phyloP scores from a whole-genome alignment of 176 grass and related monocot genomes.

The Phyllostachys edulis region DNA sequence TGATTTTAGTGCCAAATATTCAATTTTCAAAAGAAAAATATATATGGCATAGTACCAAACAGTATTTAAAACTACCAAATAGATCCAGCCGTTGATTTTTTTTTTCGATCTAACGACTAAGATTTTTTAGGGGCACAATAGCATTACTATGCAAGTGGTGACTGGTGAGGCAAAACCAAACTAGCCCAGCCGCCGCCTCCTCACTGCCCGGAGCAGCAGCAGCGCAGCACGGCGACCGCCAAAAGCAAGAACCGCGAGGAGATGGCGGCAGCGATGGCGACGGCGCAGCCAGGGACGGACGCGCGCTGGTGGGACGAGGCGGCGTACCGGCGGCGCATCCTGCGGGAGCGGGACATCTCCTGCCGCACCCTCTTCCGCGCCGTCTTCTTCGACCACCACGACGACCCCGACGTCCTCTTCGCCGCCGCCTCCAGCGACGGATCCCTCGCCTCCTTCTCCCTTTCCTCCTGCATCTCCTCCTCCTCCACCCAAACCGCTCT shows the following conservation, averaged over 20 bases:
- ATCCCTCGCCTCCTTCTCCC: constrained; percentile 64
- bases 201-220: background rate
- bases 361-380: constrained; percentile 77
- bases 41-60: background rate
- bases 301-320: constrained; percentile 50
- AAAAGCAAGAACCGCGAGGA: background rate
- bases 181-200: background rate
- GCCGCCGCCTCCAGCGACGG: constrained; percentile 75
- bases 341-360: constrained; percentile 50
- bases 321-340: constrained; percentile 64
- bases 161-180: background rate
- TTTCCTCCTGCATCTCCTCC: constrained; percentile 56
- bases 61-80: background rate
- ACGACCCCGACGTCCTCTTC: constrained; percentile 52
- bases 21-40: background rate
- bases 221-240: background rate
- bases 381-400: constrained; percentile 56
- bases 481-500: constrained; percentile 2
- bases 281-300: constrained; percentile 14
- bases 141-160: background rate
- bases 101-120: background rate
- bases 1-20: background rate
- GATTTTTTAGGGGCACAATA: background rate
- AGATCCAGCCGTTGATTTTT: background rate
- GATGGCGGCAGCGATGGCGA: background rate